These are phyloP conservation scores for Lipomyces sp. DNA, from an alignment of 805 yeast species.

Conservation along the genomic window DNA sequence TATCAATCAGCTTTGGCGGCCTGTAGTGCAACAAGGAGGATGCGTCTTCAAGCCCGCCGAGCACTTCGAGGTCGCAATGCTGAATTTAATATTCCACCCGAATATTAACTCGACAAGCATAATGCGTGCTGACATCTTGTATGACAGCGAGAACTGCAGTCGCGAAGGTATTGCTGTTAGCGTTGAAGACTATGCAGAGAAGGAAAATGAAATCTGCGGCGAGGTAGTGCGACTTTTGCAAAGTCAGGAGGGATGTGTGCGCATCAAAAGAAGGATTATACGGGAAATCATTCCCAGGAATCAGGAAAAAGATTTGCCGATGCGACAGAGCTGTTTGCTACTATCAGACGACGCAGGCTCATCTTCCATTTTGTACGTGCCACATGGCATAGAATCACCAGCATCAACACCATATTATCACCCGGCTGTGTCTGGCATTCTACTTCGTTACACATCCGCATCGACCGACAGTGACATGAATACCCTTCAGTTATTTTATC, in stretches of 20 bases:
- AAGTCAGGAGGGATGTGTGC: neutral
- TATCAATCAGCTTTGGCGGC: slow-evolving; percentile 6
- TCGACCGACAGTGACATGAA: neutral
- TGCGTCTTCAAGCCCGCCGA: slow-evolving; percentile 9
- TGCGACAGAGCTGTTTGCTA: slow-evolving; percentile 82
- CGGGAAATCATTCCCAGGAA: slow-evolving; percentile 90
- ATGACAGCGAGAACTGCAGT: slow-evolving; percentile 28
- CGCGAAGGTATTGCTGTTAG: neutral
- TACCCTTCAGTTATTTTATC: slow-evolving; percentile 17
- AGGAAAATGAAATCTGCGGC: neutral
- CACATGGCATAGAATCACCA: slow-evolving; percentile 61
- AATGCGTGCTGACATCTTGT: slow-evolving; percentile 76
- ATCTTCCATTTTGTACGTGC: slow-evolving; percentile 68
- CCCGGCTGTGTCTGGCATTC: slow-evolving; percentile 84
- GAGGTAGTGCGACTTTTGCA: slow-evolving; percentile 1
- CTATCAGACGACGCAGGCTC: slow-evolving; percentile 37
- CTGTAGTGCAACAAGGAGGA: slow-evolving; percentile 12
- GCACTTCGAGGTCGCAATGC: slow-evolving; percentile 72
- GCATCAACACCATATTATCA: slow-evolving; percentile 83
- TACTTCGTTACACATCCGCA: slow-evolving; percentile 48
- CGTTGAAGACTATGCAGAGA: neutral
- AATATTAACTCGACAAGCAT: slow-evolving; percentile 91
- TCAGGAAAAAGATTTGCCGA: slow-evolving; percentile 79
- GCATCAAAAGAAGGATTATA: slow-evolving; percentile 54
- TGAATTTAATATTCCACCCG: slow-evolving; percentile 75